Evolutionary conservation across 2,329 filamentous ascomycete genomes (phyloP).

Genomic region (Grosmannia serpens): DNA sequence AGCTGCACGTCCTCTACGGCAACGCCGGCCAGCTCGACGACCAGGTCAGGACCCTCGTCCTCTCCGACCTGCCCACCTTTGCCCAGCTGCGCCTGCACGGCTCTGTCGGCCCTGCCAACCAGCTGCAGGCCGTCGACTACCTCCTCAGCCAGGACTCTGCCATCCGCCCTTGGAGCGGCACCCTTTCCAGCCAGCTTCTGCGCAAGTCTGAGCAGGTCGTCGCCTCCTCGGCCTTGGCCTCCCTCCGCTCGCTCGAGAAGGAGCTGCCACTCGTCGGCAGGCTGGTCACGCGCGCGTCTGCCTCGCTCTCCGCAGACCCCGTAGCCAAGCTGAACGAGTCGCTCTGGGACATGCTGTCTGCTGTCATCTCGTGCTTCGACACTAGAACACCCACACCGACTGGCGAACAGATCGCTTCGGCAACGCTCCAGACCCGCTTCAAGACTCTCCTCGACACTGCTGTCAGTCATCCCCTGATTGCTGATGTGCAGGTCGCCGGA

Average conservation of each 20-base stretch:
- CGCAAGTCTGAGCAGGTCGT: slow-evolving; percentile 39
- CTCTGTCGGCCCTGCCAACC: slow-evolving; percentile 23
- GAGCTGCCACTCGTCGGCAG: slow-evolving; percentile 52
- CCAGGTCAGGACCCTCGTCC: slow-evolving; percentile 20
- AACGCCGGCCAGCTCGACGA: slow-evolving; percentile 3
- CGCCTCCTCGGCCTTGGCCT: slow-evolving; percentile 43
- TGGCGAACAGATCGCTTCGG: too few relatives aligned
- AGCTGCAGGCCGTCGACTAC: slow-evolving; percentile 36
- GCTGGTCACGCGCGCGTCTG: slow-evolving; percentile 38
- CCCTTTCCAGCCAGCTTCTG: slow-evolving; percentile 40
- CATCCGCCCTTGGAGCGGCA: slow-evolving; percentile 33
- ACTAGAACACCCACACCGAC: too few relatives aligned
- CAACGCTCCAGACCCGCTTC: slow-evolving; percentile 11
- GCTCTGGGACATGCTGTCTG: slow-evolving; percentile 33
- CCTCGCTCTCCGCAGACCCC: slow-evolving; percentile 38
- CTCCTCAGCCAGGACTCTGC: slow-evolving; percentile 23
- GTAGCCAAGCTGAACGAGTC: slow-evolving; percentile 34
- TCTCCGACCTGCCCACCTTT: slow-evolving; percentile 34
- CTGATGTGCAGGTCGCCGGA: neutral
- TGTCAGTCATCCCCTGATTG: slow-evolving; percentile 1
- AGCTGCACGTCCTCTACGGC: slow-evolving; percentile 34
- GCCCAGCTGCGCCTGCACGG: slow-evolving; percentile 32
- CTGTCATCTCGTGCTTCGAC: slow-evolving; percentile 27
- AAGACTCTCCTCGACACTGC: slow-evolving; percentile 14
- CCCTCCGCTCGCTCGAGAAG: slow-evolving; percentile 50